Conservation (phyloP, 75 land plant species). For the Cunninghamia lanceolata region DNA sequence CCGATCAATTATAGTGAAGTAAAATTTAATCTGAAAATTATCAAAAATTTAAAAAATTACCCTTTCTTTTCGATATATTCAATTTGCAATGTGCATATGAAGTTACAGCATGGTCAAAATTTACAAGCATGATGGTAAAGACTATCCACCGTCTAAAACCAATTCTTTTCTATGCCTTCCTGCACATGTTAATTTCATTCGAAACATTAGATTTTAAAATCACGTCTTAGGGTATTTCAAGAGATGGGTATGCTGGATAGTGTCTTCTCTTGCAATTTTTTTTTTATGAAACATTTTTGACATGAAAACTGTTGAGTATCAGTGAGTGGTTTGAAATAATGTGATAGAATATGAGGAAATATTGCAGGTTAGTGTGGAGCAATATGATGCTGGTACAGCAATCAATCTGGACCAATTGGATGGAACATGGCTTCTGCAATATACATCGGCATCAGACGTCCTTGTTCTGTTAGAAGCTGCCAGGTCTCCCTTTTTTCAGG, state of each 20-base stretch:
- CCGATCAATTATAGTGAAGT: neutral
- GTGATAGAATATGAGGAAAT: neutral
- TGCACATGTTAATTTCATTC: neutral
- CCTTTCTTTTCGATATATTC: neutral
- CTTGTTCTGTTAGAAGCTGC: conserved; percentile 73
- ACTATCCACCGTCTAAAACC: neutral
- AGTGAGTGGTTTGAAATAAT: neutral
- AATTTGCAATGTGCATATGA: neutral
- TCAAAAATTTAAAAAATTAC: no score
- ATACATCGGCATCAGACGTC: conserved; percentile 94
- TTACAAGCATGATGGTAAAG: neutral
- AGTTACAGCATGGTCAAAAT: neutral
- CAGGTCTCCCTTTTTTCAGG: conserved; percentile 78
- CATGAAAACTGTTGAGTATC: neutral
- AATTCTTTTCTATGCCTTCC: no score
- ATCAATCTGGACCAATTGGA: conserved; percentile 61
- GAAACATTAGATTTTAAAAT: neutral
- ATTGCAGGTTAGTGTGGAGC: conserved; percentile 76
- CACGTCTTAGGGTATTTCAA: neutral
- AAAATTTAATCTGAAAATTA: neutral
- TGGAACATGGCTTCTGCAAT: conserved; percentile 95
- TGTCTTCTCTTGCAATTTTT: neutral
- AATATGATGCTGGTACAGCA: conserved; percentile 56
- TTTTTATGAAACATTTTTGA: neutral
- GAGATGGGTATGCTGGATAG: neutral